Percentiles rank a stretch among this genome's conserved stretches.
Conservation (phyloP, 2,329 filamentous ascomycete species). For the Aspergillus brunneoviolaceus region DNA sequence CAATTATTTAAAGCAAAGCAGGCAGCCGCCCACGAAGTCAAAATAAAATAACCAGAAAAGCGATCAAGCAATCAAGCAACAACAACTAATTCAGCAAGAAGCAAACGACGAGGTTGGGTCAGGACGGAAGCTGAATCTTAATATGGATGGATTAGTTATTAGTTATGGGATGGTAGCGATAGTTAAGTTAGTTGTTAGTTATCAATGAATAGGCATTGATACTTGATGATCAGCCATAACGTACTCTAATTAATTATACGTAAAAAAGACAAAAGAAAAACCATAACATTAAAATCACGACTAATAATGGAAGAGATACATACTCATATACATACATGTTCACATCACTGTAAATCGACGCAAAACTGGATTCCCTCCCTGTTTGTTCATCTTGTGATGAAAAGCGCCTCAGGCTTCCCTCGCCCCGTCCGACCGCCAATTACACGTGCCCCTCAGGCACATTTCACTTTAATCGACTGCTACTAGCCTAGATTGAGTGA, state of each 20-base stretch:
- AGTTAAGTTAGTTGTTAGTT: neutral
- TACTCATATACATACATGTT: too few relatives aligned
- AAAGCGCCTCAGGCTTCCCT: slow-evolving; percentile 5
- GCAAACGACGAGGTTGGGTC: neutral
- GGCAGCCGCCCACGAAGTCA: too few relatives aligned
- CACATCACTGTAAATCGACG: too few relatives aligned
- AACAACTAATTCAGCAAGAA: neutral
- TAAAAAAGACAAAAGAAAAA: neutral
- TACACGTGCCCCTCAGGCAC: slow-evolving; percentile 3
- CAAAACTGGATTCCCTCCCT: slow-evolving; percentile 8
- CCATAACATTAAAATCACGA: neutral
- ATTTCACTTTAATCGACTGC: neutral
- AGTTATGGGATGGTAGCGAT: too few relatives aligned
- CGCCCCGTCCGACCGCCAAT: slow-evolving; percentile 6
- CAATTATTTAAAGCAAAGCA: neutral
- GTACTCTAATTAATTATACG: neutral
- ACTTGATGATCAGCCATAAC: neutral
- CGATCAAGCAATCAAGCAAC: neutral
- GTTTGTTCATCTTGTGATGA: neutral
- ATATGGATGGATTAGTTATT: neutral
- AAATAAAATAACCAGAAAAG: neutral
- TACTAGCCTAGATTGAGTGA: neutral
- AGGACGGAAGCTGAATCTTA: neutral
- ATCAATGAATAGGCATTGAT: neutral
- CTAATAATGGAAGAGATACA: neutral